phyloP scores from a whole-genome alignment of 2,329 filamentous ascomycete species.

The Neodidymelliopsis sp. region DNA sequence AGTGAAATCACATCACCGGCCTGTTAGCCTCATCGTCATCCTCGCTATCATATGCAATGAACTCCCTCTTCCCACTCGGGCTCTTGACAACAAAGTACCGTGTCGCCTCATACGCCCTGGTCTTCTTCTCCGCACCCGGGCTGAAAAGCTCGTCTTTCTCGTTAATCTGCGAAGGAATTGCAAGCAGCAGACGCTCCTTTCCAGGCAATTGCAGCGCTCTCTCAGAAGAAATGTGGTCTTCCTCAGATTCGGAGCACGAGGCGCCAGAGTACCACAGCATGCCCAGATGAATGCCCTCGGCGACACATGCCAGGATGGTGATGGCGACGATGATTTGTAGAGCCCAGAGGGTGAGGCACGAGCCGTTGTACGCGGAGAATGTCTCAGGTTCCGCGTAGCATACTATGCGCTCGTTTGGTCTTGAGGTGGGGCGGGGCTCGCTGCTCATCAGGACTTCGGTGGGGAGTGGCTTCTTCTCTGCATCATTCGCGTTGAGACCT shows the following conservation, averaged over 20 bases:
- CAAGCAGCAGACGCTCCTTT: conserved; percentile 30
- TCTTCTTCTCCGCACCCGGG: conserved; percentile 39
- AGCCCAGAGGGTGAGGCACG: conserved; percentile 33
- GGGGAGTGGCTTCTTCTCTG: conserved; percentile 25
- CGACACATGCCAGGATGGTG: conserved; percentile 37
- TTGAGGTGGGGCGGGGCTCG: conserved; percentile 13
- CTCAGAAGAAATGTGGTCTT: conserved; percentile 1
- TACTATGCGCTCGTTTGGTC: conserved; percentile 26
- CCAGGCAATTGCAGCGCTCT: conserved; percentile 30
- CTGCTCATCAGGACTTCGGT: conserved; percentile 31
- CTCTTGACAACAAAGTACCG: conserved; percentile 29
- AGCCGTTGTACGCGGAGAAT: conserved; percentile 31
- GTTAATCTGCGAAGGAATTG: conserved; percentile 17
- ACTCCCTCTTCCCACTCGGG: conserved; percentile 28
- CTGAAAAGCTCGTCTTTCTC: conserved; percentile 20
- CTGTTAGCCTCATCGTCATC: conserved; percentile 44
- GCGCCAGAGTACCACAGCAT: conserved; percentile 27
- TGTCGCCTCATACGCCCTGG: conserved; percentile 28
- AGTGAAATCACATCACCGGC: conserved; percentile 41
- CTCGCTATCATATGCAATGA: conserved; percentile 39
- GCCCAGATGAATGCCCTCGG: conserved; percentile 33
- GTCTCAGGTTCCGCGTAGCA: conserved; percentile 31
- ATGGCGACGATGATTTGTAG: conserved; percentile 39
- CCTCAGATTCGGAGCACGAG: neutral
- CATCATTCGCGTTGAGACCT: conserved; percentile 4